These are phyloP conservation scores for Blastocystis sp. DNA, from an alignment of 352 stramenopile species.

Conservation along the genomic window DNA sequence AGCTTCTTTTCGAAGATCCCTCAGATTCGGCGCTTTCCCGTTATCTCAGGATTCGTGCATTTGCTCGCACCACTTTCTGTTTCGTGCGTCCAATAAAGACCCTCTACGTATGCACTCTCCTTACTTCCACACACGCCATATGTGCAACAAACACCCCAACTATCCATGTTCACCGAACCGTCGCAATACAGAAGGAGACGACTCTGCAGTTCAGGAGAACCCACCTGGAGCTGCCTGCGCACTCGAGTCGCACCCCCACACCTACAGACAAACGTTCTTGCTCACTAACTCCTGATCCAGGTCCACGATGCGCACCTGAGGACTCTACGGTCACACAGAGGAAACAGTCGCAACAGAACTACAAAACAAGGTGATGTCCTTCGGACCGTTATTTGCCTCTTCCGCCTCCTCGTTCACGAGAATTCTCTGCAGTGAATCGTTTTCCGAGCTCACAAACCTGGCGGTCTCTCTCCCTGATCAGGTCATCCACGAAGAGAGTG, in stretches of 20 bases:
- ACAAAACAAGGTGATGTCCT: slow-evolving; percentile 1
- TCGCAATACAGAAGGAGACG: slow-evolving; percentile 1
- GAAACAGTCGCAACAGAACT: neutral
- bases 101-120: neutral
- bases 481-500: neutral
- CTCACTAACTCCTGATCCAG: neutral
- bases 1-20: neutral
- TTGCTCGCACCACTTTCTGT: neutral
- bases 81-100: neutral
- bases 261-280: neutral
- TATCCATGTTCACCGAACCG: neutral
- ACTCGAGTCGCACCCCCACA: too few species aligned
- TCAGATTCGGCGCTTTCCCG: neutral
- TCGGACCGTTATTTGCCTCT: neutral
- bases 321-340: neutral
- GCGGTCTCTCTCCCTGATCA: neutral
- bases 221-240: neutral
- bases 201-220: slow-evolving; percentile 11
- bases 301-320: neutral
- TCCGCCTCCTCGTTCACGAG: neutral
- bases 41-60: neutral
- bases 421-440: neutral
- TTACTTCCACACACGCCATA: neutral
- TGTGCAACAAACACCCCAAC: neutral
- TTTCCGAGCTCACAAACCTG: neutral